Evolutionary conservation across 768 basidiomycete genomes (phyloP).

Genomic region (Myochromella boudieri): DNA sequence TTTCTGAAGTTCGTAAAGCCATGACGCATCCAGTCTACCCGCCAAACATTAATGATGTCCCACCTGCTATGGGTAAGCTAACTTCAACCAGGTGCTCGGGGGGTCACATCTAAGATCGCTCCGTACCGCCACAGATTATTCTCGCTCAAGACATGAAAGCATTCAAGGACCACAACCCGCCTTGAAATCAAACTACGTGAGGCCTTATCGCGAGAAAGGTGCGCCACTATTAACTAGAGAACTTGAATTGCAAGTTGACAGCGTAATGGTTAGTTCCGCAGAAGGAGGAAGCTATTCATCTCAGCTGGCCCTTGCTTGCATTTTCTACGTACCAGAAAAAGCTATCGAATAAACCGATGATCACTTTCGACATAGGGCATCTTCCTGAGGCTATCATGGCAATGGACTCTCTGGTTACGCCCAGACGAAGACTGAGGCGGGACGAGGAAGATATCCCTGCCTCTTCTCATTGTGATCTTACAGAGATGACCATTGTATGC

Average conservation of each 20-base stretch:
- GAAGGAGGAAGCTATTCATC: conserved; percentile 8
- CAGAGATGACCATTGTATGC: conserved; percentile 51
- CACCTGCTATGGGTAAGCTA: too few relatives aligned
- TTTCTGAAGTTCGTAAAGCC: too few relatives aligned
- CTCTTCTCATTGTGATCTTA: conserved; percentile 39
- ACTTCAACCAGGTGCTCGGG: too few relatives aligned
- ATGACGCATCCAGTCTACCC: conserved; percentile 8
- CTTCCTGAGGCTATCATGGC: not conserved
- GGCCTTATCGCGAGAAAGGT: conserved; percentile 6
- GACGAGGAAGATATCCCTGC: conserved; percentile 43
- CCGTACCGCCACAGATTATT: not conserved
- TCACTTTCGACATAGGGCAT: conserved; percentile 12
- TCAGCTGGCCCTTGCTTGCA: conserved; percentile 18
- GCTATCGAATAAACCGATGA: conserved; percentile 5
- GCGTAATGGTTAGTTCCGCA: conserved; percentile 5
- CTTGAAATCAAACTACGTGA: conserved; percentile 1
- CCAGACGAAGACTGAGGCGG: conserved; percentile 24
- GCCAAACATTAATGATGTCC: not conserved
- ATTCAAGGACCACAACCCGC: not conserved
- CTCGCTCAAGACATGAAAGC: not conserved
- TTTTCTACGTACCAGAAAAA: conserved; percentile 1
- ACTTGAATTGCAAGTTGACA: not conserved
- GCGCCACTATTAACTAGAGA: not conserved
- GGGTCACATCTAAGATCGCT: conserved; percentile 3
- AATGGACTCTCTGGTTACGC: conserved; percentile 8